Evolutionary conservation across 1,139 yeast species (phyloP).

Genomic region (Scheffersomyces lignicola): DNA sequence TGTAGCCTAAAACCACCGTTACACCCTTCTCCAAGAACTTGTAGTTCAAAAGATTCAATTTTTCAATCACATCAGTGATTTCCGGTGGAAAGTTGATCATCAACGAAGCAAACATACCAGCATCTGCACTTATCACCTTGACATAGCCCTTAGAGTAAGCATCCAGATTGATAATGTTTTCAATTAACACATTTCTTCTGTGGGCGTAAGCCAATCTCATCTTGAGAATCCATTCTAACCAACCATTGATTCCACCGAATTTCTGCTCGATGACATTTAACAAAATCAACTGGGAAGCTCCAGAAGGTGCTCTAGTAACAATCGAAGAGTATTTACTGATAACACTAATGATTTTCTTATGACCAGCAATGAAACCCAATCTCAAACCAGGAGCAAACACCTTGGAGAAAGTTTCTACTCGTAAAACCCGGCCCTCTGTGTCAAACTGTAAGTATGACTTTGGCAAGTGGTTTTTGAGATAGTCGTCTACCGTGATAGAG

Average conservation of each 20-base stretch:
- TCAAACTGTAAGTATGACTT: slow-evolving; percentile 47
- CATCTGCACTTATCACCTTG: slow-evolving; percentile 58
- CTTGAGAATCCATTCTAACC: slow-evolving; percentile 64
- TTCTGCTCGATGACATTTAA: slow-evolving; percentile 42
- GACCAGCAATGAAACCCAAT: slow-evolving; percentile 42
- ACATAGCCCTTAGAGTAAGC: slow-evolving; percentile 36
- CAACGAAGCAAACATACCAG: slow-evolving; percentile 79
- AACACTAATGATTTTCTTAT: slow-evolving; percentile 36
- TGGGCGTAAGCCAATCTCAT: slow-evolving; percentile 58
- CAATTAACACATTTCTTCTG: slow-evolving; percentile 52
- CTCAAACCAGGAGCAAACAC: slow-evolving; percentile 48
- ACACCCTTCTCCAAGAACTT: slow-evolving; percentile 43
- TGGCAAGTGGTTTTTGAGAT: slow-evolving; percentile 29
- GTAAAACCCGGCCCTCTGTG: slow-evolving; percentile 37
- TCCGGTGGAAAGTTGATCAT: slow-evolving; percentile 47
- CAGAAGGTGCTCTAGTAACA: slow-evolving; percentile 48
- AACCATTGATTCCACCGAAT: slow-evolving; percentile 59
- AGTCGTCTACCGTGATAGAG: slow-evolving; percentile 32
- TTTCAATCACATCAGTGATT: slow-evolving; percentile 21
- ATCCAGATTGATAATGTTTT: slow-evolving; percentile 22
- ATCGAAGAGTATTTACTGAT: slow-evolving; percentile 32
- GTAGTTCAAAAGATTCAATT: slow-evolving; percentile 30
- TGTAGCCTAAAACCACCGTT: slow-evolving; percentile 49
- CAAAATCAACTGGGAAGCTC: slow-evolving; percentile 40
- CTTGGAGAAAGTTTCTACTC: slow-evolving; percentile 45